Conservation (phyloP, 1,284 basidiomycete species). For the Trichosporon coremiiforme region DNA sequence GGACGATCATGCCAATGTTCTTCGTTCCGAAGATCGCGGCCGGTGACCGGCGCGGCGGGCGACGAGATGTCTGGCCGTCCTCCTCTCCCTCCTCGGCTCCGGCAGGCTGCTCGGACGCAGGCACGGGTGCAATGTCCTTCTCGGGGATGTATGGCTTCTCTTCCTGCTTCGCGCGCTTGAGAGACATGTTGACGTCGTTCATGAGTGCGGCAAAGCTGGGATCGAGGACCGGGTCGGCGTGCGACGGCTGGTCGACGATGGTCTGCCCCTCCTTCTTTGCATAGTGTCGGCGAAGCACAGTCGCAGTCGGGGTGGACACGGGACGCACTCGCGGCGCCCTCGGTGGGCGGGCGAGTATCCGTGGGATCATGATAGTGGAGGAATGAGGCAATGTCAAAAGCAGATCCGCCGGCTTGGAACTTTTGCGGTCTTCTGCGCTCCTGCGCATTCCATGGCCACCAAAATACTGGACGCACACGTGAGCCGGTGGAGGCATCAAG, state of each 20-base stretch:
- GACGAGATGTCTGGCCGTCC: constrained; percentile 31
- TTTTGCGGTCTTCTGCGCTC: not conserved
- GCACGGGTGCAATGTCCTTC: not conserved
- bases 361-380: not conserved
- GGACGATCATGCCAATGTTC: constrained; percentile 66
- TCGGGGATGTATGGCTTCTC: not conserved
- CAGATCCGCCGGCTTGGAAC: not conserved
- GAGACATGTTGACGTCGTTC: constrained; percentile 21
- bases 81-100: constrained; percentile 13
- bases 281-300: not conserved
- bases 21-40: constrained; percentile 77
- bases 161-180: not conserved
- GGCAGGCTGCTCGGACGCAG: not conserved
- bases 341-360: constrained; percentile 10
- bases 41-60: constrained; percentile 65
- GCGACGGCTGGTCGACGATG: not conserved
- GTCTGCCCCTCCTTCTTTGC: not conserved
- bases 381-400: constrained; percentile 9
- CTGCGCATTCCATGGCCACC: not conserved
- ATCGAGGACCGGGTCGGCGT: constrained; percentile 19
- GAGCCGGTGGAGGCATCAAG: constrained; percentile 1
- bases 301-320: not conserved
- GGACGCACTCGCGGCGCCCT: not conserved
- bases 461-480: constrained; percentile 14
- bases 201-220: constrained; percentile 24